These are phyloP conservation scores for Syzygium grande DNA, from an alignment of 345 rosid genomes.

Conservation along the genomic window DNA sequence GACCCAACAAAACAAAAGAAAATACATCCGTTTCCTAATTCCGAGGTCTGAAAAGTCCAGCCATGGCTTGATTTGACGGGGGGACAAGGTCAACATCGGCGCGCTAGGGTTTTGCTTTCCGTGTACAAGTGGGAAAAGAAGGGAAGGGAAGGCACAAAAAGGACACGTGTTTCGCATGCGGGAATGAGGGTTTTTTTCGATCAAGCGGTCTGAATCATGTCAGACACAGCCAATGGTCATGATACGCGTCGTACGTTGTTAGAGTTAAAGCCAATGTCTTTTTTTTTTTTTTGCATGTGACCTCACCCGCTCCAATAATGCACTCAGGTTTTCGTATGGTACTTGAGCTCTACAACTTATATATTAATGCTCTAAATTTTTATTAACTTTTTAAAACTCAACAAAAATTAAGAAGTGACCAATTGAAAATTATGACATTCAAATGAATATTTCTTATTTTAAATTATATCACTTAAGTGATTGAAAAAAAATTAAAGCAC, in stretches of 20 bases:
- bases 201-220: background rate
- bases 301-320: background rate
- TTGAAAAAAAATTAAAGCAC: no score
- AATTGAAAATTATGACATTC: no score
- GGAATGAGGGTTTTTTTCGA: background rate
- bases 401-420: no score
- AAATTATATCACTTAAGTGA: no score
- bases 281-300: background rate
- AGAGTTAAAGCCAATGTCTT: background rate
- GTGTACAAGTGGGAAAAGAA: background rate
- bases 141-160: no score
- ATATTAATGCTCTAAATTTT: no score
- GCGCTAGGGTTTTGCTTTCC: background rate
- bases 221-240: background rate
- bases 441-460: no score
- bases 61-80: background rate
- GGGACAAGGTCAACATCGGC: background rate
- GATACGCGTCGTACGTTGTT: background rate
- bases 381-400: no score
- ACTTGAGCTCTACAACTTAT: no score
- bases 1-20: background rate
- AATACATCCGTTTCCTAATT: background rate
- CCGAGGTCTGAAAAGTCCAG: background rate
- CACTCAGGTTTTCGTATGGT: no score
- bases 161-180: background rate